Percentiles rank a stretch among this genome's conserved stretches.
Conservation (phyloP, 116 monocot species). For the Papilionanthe hybrid region DNA sequence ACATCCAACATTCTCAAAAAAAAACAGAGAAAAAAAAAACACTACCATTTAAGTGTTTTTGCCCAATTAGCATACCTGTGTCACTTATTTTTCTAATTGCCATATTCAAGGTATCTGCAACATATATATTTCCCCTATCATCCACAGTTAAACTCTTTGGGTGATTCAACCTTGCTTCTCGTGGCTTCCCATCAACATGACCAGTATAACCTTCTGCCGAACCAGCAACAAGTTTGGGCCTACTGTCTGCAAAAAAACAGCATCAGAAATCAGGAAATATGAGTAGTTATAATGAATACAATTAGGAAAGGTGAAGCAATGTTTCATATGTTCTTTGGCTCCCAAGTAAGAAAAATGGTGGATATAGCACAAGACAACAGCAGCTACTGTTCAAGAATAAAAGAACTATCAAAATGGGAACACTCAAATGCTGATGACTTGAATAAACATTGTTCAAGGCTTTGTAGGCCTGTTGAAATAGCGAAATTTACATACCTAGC, state of each 20-base stretch:
- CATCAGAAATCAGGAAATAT: constrained; percentile 1
- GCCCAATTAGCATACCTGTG: constrained; percentile 20
- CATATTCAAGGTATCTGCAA: constrained; percentile 49
- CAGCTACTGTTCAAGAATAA: not conserved
- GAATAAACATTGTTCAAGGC: not conserved
- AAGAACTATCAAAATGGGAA: not conserved
- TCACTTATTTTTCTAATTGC: constrained; percentile 58
- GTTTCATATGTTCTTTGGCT: not conserved
- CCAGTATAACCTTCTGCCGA: constrained; percentile 47
- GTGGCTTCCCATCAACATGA: constrained; percentile 46
- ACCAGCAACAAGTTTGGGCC: constrained; percentile 37
- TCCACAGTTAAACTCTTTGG: constrained; percentile 45
- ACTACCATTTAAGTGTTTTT: not conserved
- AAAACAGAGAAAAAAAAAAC: not conserved
- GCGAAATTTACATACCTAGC: no score
- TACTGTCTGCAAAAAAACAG: constrained; percentile 6
- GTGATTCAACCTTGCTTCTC: constrained; percentile 38
- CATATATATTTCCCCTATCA: constrained; percentile 50
- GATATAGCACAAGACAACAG: not conserved
- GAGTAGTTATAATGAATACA: not conserved
- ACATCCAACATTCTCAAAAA: not conserved
- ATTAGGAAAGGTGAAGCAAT: not conserved
- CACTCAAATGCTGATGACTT: not conserved
- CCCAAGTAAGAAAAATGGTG: not conserved
- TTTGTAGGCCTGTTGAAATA: no score